phyloP scores from a whole-genome alignment of 2,329 filamentous ascomycete genomes.

The Colletotrichum godetiae region DNA sequence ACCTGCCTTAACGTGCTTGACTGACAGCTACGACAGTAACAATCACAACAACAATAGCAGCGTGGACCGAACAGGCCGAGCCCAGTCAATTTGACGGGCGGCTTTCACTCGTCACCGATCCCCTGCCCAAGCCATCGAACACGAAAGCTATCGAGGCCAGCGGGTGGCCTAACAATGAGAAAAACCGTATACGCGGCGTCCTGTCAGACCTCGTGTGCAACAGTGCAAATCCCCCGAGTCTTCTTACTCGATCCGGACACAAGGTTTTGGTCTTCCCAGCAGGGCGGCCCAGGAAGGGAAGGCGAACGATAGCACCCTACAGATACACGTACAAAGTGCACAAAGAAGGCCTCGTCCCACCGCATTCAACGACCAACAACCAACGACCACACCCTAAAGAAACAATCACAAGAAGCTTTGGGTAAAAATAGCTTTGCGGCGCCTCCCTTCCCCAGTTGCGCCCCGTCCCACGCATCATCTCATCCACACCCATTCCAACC shows the following conservation, averaged over 20 bases:
- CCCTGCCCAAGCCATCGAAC: constrained; percentile 4
- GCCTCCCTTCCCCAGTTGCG: constrained; percentile 28
- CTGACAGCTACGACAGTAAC: not conserved
- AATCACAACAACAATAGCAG: not conserved
- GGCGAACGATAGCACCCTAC: not conserved
- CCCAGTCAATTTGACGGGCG: not conserved
- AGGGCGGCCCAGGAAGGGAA: not conserved
- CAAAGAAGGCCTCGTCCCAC: not conserved
- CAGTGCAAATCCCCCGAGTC: not conserved
- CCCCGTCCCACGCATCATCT: constrained; percentile 21
- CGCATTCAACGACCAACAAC: not conserved
- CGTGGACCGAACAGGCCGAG: not conserved
- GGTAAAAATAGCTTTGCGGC: constrained; percentile 32
- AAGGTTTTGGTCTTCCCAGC: constrained; percentile 3
- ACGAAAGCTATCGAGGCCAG: not conserved
- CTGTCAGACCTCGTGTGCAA: constrained; percentile 1
- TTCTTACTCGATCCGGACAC: constrained; percentile 10
- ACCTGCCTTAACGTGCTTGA: not conserved
- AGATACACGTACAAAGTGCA: not conserved
- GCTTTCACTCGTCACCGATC: not conserved
- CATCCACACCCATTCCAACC: constrained; percentile 1
- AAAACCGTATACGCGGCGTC: not conserved
- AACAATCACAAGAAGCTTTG: not conserved
- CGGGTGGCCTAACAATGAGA: not conserved
- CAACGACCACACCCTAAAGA: not conserved